These are phyloP conservation scores for Pterula multifida DNA, from an alignment of 1,284 basidiomycete species.

Conservation along the genomic window DNA sequence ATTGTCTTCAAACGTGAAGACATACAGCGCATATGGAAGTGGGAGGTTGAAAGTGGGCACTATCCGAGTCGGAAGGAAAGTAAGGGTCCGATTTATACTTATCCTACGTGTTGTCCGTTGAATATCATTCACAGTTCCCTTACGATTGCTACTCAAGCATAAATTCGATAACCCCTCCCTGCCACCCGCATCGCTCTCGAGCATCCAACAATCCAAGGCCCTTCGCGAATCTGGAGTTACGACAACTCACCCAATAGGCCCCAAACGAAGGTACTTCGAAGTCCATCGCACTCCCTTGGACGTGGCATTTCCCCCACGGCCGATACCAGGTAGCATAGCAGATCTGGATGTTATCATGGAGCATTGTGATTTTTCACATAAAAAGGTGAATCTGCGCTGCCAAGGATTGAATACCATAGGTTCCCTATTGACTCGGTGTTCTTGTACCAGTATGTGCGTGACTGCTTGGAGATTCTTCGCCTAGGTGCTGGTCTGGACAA, in stretches of 20 bases:
- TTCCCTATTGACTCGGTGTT: neutral
- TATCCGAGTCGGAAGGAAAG: conserved; percentile 72
- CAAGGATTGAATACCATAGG: neutral
- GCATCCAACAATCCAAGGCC: conserved; percentile 32
- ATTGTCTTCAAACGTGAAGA: conserved; percentile 70
- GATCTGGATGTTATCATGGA: conserved; percentile 85
- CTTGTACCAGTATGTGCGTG: conserved; percentile 52
- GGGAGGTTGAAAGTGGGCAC: conserved; percentile 86
- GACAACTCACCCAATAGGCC: conserved; percentile 54
- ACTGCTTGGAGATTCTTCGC: conserved; percentile 68
- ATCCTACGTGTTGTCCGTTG: too few relatives aligned
- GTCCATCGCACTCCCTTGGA: conserved; percentile 43
- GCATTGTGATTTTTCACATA: conserved; percentile 75
- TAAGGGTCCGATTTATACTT: conserved; percentile 38
- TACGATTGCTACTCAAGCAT: conserved; percentile 46
- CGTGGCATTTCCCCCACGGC: conserved; percentile 73
- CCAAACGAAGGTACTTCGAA: conserved; percentile 67
- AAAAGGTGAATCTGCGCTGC: conserved; percentile 44
- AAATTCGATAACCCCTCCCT: conserved; percentile 62
- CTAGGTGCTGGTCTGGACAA: conserved; percentile 64
- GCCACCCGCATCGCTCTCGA: conserved; percentile 31
- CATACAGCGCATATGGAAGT: conserved; percentile 80
- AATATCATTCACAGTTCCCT: conserved; percentile 45
- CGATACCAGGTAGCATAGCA: conserved; percentile 67
- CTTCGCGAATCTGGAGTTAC: conserved; percentile 29